phyloP scores from a whole-genome alignment of 2,329 filamentous ascomycete species.

The Plectosphaerella cucumerina region DNA sequence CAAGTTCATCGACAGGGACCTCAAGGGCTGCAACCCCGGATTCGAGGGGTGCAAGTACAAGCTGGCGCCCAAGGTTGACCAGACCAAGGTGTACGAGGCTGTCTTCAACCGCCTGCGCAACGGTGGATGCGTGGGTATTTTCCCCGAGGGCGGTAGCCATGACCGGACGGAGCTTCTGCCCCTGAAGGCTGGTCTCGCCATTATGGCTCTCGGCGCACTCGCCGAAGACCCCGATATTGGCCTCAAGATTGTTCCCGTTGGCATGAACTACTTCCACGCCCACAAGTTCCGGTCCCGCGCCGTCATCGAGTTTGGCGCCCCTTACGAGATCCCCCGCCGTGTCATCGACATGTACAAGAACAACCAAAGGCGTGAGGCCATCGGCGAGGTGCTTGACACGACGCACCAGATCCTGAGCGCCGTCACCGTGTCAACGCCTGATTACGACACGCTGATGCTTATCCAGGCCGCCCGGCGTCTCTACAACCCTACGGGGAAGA shows the following conservation, averaged over 20 bases:
- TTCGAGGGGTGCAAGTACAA: slow-evolving; percentile 82
- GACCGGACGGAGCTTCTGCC: slow-evolving; percentile 89
- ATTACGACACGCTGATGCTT: slow-evolving; percentile 95
- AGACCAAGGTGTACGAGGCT: slow-evolving; percentile 88
- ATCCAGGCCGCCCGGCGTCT: slow-evolving; percentile 91
- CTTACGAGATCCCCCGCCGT: slow-evolving; percentile 78
- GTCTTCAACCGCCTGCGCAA: slow-evolving; percentile 80
- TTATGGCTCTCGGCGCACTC: slow-evolving; percentile 92
- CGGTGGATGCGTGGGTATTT: slow-evolving; percentile 92
- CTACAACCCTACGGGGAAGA: slow-evolving; percentile 93
- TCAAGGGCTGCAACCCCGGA: slow-evolving; percentile 51
- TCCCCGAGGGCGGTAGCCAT: slow-evolving; percentile 94
- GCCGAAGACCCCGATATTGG: slow-evolving; percentile 82
- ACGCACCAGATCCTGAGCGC: slow-evolving; percentile 81
- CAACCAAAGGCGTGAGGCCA: slow-evolving; percentile 80
- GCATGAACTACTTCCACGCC: slow-evolving; percentile 99
- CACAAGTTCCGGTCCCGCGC: slow-evolving; percentile 97
- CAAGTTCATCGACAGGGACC: slow-evolving; percentile 51
- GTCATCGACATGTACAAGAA: slow-evolving; percentile 81
- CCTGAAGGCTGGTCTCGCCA: slow-evolving; percentile 92
- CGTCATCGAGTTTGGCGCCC: slow-evolving; percentile 90
- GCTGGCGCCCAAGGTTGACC: slow-evolving; percentile 87
- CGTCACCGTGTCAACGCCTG: slow-evolving; percentile 87
- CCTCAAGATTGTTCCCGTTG: slow-evolving; percentile 90
- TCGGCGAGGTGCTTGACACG: slow-evolving; percentile 77